Conservation (phyloP, 108 stramenopile species). For the Chaetoceros tenuissimus region DNA sequence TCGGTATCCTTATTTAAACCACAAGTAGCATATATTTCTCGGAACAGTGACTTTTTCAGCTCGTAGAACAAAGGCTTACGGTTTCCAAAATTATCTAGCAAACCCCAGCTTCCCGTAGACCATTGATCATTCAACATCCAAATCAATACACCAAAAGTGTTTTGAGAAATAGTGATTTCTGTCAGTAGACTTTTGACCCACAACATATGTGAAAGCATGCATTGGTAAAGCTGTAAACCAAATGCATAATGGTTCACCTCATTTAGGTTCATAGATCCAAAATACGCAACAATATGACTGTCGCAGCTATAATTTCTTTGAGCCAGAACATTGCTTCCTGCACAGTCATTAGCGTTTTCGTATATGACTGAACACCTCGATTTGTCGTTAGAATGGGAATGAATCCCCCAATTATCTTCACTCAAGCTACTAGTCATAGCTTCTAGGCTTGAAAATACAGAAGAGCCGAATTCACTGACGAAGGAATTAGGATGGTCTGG, state of each 20-base stretch:
- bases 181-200: slow-evolving; percentile 42
- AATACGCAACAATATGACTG: slow-evolving; percentile 31
- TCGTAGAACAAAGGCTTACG: slow-evolving; percentile 48
- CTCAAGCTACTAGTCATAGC: slow-evolving; percentile 34
- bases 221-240: slow-evolving; percentile 34
- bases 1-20: slow-evolving; percentile 7
- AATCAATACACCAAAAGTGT: slow-evolving; percentile 31
- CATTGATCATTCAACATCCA: slow-evolving; percentile 64
- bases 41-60: slow-evolving; percentile 20
- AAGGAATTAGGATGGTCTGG: slow-evolving; percentile 11
- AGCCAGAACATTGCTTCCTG: slow-evolving; percentile 42
- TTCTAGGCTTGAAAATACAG: slow-evolving; percentile 40
- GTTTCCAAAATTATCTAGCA: slow-evolving; percentile 46
- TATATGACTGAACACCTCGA: slow-evolving; percentile 7
- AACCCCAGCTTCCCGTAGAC: slow-evolving; percentile 60
- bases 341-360: slow-evolving; percentile 30
- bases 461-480: slow-evolving; percentile 38
- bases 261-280: slow-evolving; percentile 20
- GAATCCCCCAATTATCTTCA: slow-evolving; percentile 22
- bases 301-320: slow-evolving; percentile 55
- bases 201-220: slow-evolving; percentile 41
- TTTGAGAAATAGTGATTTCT: slow-evolving; percentile 23
- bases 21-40: slow-evolving; percentile 35
- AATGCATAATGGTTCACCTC: slow-evolving; percentile 21
- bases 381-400: slow-evolving; percentile 33